Base-by-base conservation (phyloP, 148 eudicot genomes). In the Bassia scoparia region DNA sequence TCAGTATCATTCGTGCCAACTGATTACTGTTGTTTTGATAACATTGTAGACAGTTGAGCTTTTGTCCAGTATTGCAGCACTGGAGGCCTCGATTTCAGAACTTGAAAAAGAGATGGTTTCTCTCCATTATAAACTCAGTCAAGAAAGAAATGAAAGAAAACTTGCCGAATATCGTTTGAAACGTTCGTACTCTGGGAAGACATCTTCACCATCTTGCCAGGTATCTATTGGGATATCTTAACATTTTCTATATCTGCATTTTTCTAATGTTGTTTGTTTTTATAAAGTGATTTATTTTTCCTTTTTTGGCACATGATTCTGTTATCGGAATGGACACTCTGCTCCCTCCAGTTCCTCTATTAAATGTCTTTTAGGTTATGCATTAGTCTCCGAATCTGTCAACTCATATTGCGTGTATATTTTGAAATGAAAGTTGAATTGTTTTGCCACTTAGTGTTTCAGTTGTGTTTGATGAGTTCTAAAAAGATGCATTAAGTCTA, bases 121-220 rank as follows among this genome's bases (percentile, higher is more conserved):
- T 71, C 79, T 80, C 55, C 79, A 75, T 43, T 80, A 56, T 52
- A 79, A 80, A 43, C 82, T 80, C 62, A 80, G 76, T 55, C 79
- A 80, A 80, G 82, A 80, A 60, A 75, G 82, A 71, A 80, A 75
- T 65, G 82, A 80, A 71, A 65, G 82, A 67, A 75, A 68, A 65
- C 82, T 75, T 66, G 76, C 76, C 2, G 82, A 80, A 54, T 75
- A 75, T 18, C 82, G 79, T 37, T 67, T 80, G 67, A 72, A 65
- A 61, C 76, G 76, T 37, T 49, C 82, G 31, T 71, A 65, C 56
- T 75, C 79, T 55, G 66, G 76, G 63, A 75, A 75, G 72, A 44
- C 69, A 64, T 66, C 79, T 33, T 70, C 79, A 16, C 58, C 76
- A 34, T 75, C 79, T 7, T 49, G 46, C 55, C 61, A 75, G 82